Evolutionary conservation across 768 basidiomycete genomes (phyloP).

Genomic region (Lanmaoa pseudosensibilis): DNA sequence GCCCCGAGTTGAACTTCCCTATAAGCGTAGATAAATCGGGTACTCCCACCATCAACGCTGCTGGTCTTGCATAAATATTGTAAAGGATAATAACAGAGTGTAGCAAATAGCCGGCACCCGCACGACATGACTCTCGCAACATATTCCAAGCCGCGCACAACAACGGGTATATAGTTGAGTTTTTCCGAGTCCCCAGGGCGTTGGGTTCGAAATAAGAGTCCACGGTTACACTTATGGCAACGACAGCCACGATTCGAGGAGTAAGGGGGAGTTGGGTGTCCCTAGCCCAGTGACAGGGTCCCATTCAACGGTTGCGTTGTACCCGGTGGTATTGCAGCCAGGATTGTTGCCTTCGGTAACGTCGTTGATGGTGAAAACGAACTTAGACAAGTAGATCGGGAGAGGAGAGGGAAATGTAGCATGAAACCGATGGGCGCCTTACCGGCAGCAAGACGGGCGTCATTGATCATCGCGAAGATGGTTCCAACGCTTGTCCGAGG

Average conservation of each 20-base stretch:
- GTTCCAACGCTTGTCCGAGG: not conserved
- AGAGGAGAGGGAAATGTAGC: no score
- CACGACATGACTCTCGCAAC: no score
- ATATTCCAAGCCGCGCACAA: no score
- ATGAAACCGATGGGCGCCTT: not conserved
- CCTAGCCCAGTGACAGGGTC: constrained; percentile 44
- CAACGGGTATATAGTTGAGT: no score
- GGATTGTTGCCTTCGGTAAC: constrained; percentile 45
- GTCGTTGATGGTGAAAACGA: constrained; percentile 32
- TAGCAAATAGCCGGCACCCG: no score
- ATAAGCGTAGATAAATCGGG: no score
- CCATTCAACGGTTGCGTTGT: constrained; percentile 35
- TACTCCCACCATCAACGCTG: not conserved
- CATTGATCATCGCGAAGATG: not conserved
- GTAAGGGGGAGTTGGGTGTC: constrained; percentile 1
- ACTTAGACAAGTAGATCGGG: not conserved
- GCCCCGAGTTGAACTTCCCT: not conserved
- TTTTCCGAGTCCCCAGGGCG: not conserved
- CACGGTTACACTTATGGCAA: no score
- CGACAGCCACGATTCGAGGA: no score
- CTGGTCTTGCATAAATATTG: no score
- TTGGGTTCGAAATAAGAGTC: no score
- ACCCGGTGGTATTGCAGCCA: constrained; percentile 43
- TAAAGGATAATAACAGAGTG: no score
- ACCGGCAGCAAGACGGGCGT: not conserved